Evolutionary conservation across 2,329 filamentous ascomycete genomes (phyloP), one percentile per base, ranked within the genome.

Genomic region (Pseudocercospora fijiensis): DNA sequence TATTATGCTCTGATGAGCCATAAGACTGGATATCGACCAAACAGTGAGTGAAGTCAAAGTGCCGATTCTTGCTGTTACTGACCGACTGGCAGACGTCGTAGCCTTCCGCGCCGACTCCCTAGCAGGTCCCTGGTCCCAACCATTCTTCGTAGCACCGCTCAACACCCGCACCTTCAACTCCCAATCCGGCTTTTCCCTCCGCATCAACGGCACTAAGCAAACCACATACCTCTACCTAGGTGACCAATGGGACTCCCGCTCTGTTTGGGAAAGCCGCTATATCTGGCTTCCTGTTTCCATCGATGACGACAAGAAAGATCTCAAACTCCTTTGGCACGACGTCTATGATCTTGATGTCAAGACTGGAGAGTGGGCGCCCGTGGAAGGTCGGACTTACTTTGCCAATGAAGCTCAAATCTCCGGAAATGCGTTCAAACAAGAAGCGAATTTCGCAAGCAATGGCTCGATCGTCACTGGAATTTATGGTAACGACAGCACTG

Each of bases 1-100:
- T 87, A 87, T 68, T 87, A 83, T 68, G 83, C 84, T 0, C 69
- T 87, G 37, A 86, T 87, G 84, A 85, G 83, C 67, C 85, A 87
- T 66, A 87, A 87, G 77, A 87, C 85, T 0, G 85, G 85, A 0
- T 87, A 87, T 60, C 77, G 85, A n/a, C 85, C 85, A 0, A 87
- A 87, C 58, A 86, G 78, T 76, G 52, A 64, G 71, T 63, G 20
- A n/a, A n/a, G n/a, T n/a, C n/a, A n/a, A n/a, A n/a, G n/a, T n/a
- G n/a, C n/a, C 22, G 0, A 18, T 71, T 3, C 13, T 26, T 11
- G 7, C 18, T 5, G 13, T n/a, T 43, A 11, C 18, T 41, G 22
- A 65, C 58, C 53, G 26, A 16, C 3, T 41, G 3, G 43, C 33
- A 80, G 78, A 85, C 58, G 83, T 86, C 1, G 83, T 86, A 5